phyloP scores from a whole-genome alignment of 2,329 filamentous ascomycete genomes.

The Aspergillus sergii region DNA sequence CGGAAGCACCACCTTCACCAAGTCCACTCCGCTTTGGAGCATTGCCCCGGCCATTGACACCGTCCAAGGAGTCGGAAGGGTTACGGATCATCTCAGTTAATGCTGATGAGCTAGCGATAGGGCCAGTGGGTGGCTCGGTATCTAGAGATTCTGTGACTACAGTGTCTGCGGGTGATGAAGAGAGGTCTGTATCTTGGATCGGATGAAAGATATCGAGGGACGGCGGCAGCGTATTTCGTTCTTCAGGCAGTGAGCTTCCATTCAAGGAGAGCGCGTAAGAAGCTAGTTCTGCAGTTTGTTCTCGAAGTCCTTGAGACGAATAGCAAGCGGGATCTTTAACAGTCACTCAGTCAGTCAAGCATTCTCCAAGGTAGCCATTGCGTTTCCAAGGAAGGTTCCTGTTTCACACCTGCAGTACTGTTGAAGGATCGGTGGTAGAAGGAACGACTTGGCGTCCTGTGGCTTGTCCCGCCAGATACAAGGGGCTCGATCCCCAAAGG shows the following conservation, averaged over 20 bases:
- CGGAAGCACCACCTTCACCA: constrained; percentile 16
- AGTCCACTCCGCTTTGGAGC: constrained; percentile 18
- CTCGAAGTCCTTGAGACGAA: constrained; percentile 73
- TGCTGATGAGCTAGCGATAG: constrained; percentile 46
- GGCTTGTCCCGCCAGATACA: constrained; percentile 34
- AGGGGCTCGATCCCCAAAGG: constrained; percentile 29
- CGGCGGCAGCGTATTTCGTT: constrained; percentile 30
- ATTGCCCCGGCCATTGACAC: constrained; percentile 12
- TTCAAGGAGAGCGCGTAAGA: constrained; percentile 70
- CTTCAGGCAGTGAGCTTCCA: constrained; percentile 27
- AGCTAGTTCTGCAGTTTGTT: constrained; percentile 85
- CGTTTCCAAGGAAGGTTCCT: neutral
- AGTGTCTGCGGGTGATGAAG: constrained; percentile 28
- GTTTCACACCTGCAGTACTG: constrained; percentile 39
- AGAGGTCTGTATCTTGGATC: constrained; percentile 7
- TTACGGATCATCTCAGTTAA: constrained; percentile 55
- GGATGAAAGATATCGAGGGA: constrained; percentile 34
- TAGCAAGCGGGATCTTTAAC: constrained; percentile 70
- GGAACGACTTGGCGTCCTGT: constrained; percentile 47
- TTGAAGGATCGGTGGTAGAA: constrained; percentile 51
- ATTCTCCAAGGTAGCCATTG: neutral
- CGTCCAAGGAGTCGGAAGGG: constrained; percentile 34
- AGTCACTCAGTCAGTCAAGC: constrained; percentile 22
- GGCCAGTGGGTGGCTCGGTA: constrained; percentile 17
- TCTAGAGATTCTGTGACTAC: constrained; percentile 16